phyloP scores from a whole-genome alignment of 1,284 basidiomycete genomes.

The Puccinia brachypodii region DNA sequence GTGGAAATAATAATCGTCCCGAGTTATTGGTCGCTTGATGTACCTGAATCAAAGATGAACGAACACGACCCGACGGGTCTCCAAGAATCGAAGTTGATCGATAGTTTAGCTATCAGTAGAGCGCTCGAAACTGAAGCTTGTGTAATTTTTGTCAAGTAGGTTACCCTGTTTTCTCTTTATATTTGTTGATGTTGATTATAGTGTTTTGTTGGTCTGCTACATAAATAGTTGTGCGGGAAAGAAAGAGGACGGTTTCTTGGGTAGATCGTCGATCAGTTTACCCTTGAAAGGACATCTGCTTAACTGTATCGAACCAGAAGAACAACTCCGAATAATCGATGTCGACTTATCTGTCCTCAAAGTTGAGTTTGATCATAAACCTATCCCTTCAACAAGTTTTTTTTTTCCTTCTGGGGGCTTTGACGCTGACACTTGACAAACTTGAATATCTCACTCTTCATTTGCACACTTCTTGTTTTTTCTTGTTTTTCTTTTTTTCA shows the following conservation, averaged over 20 bases:
- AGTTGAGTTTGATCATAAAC: not conserved
- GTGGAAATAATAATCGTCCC: slow-evolving; percentile 30
- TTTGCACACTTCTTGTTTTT: not conserved
- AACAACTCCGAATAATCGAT: slow-evolving; percentile 14
- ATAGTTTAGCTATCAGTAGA: not conserved
- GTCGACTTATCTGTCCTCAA: slow-evolving; percentile 13
- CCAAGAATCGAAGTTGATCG: slow-evolving; percentile 14
- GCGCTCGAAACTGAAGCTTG: slow-evolving; percentile 31
- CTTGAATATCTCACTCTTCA: not conserved
- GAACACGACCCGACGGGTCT: slow-evolving; percentile 11
- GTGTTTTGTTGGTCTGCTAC: not conserved
- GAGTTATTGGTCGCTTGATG: slow-evolving; percentile 26
- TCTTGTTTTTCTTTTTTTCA: no score
- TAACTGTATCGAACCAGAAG: slow-evolving; percentile 1
- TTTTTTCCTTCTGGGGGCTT: not conserved
- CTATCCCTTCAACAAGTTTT: not conserved
- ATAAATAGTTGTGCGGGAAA: slow-evolving; percentile 24
- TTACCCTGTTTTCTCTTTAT: not conserved
- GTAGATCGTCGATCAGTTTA: slow-evolving; percentile 21
- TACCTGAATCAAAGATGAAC: not conserved
- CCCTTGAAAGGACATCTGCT: slow-evolving; percentile 22
- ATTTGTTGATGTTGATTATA: not conserved
- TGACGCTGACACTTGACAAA: not conserved
- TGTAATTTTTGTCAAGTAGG: slow-evolving; percentile 41
- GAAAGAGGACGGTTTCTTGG: slow-evolving; percentile 32